Conservation (phyloP, 2,329 filamentous ascomycete species). For the Parastagonospora nodorum region DNA sequence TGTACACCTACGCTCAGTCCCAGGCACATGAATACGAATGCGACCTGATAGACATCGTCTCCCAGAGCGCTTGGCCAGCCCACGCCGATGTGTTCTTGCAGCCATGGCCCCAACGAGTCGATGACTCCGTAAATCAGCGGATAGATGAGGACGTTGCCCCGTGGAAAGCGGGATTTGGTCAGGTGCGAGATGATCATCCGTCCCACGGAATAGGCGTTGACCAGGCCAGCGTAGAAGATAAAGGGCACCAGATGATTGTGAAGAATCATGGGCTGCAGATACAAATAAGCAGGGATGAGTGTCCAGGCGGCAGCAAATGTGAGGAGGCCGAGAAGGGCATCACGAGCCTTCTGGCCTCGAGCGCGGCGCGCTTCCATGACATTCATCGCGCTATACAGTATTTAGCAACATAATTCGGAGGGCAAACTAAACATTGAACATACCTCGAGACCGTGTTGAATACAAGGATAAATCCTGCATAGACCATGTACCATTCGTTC, state of each 20-base stretch:
- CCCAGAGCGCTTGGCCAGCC: conserved; percentile 50
- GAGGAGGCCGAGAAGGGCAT: conserved; percentile 79
- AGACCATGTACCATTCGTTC: conserved; percentile 90
- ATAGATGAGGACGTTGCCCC: conserved; percentile 81
- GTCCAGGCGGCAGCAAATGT: conserved; percentile 82
- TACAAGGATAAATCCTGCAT: conserved; percentile 79
- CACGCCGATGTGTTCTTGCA: conserved; percentile 56
- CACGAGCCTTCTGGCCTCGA: conserved; percentile 72
- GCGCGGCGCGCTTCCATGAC: conserved; percentile 81
- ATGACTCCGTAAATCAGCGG: conserved; percentile 79
- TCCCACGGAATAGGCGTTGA: conserved; percentile 94
- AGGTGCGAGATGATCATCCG: conserved; percentile 96
- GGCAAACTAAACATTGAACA: conserved; percentile 1
- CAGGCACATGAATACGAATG: conserved; percentile 86
- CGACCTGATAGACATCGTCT: conserved; percentile 81
- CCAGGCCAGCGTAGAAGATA: conserved; percentile 80
- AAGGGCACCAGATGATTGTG: conserved; percentile 87
- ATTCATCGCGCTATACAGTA: conserved; percentile 66
- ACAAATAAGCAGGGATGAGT: conserved; percentile 77
- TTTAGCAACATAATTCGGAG: conserved; percentile 12
- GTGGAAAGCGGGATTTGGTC: conserved; percentile 85
- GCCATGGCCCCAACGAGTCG: conserved; percentile 77
- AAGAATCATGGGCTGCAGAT: conserved; percentile 82
- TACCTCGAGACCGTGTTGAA: conserved; percentile 80
- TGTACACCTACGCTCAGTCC: conserved; percentile 89